Evolutionary conservation across 179 eudicot species (phyloP).

Genomic region (Corrigiola litoralis): DNA sequence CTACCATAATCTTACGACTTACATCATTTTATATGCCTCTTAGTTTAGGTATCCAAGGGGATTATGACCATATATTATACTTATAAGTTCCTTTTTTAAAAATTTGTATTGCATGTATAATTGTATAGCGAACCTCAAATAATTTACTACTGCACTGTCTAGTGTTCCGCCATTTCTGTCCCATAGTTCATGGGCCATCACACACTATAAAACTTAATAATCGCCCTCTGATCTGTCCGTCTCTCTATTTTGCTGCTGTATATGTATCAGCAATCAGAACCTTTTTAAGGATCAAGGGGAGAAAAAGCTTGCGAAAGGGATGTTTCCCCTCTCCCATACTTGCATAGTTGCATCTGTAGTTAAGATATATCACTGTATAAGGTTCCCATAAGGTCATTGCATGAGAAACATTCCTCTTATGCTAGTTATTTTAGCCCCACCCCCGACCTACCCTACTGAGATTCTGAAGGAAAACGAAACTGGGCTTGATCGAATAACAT

Average conservation of each 20-base stretch:
- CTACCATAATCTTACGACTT: neutral
- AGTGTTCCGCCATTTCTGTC: conserved; percentile 22
- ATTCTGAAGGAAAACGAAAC: neutral
- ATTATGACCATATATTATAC: neutral
- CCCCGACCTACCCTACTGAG: neutral
- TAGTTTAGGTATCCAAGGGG: conserved; percentile 1
- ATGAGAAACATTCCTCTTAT: conserved; percentile 14
- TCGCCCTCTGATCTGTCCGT: conserved; percentile 1
- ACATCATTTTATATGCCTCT: conserved; percentile 6
- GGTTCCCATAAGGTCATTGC: conserved; percentile 11
- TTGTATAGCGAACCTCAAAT: conserved; percentile 12
- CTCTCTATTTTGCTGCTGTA: neutral
- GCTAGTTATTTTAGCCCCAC: conserved; percentile 17
- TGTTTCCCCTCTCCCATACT: conserved; percentile 4
- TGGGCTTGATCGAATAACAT: too few species aligned
- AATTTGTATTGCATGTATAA: neutral
- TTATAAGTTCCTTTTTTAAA: neutral
- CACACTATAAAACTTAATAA: conserved; percentile 2
- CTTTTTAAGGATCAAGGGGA: neutral
- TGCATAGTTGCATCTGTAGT: neutral
- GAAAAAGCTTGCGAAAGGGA: conserved; percentile 19
- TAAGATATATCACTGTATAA: neutral
- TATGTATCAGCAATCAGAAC: neutral
- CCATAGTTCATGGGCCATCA: conserved; percentile 19
- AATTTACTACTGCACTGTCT: conserved; percentile 18